A percentile compares a stretch with the other conserved stretches of the same genome.
phyloP scores from a whole-genome alignment of 495 filamentous ascomycete genomes.

The Thermothielavioides terrestris region DNA sequence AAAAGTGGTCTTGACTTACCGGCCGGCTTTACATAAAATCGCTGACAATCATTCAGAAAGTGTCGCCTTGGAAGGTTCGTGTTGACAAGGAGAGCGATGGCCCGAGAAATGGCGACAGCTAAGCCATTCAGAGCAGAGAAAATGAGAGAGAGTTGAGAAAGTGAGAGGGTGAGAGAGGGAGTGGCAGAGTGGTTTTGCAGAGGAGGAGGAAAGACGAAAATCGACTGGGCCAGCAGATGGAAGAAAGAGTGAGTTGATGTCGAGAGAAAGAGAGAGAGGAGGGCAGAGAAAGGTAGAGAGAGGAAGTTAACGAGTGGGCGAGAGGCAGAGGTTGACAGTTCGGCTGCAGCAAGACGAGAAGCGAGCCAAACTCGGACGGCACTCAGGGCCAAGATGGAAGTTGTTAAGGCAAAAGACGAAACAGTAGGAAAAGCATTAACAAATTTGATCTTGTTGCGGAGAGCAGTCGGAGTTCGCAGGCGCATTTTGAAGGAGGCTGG shows the following conservation, averaged over 20 bases:
- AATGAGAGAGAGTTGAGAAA: too few species aligned
- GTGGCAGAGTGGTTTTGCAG: too few species aligned
- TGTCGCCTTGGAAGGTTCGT: too few species aligned
- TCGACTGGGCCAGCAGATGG: too few species aligned
- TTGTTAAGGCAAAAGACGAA: conserved; percentile 1
- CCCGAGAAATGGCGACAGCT: background rate
- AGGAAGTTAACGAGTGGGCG: background rate
- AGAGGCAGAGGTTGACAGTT: background rate
- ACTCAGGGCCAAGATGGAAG: background rate
- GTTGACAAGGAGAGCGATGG: background rate
- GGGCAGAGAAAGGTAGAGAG: background rate
- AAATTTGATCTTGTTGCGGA: conserved; percentile 13
- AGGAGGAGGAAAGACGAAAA: too few species aligned
- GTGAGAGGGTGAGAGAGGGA: background rate
- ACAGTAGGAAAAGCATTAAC: conserved; percentile 10
- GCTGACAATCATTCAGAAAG: too few species aligned
- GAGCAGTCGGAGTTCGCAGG: background rate
- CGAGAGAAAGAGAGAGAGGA: background rate
- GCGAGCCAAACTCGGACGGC: background rate
- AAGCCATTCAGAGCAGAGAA: background rate
- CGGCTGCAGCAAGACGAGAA: background rate
- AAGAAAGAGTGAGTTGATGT: too few species aligned
- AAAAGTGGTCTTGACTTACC: too few species aligned
- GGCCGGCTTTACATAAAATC: too few species aligned
- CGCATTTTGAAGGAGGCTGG: conserved; percentile 1